These are phyloP conservation scores for Diaporthe caulivora DNA, from an alignment of 2,329 filamentous ascomycete species.

Conservation along the genomic window DNA sequence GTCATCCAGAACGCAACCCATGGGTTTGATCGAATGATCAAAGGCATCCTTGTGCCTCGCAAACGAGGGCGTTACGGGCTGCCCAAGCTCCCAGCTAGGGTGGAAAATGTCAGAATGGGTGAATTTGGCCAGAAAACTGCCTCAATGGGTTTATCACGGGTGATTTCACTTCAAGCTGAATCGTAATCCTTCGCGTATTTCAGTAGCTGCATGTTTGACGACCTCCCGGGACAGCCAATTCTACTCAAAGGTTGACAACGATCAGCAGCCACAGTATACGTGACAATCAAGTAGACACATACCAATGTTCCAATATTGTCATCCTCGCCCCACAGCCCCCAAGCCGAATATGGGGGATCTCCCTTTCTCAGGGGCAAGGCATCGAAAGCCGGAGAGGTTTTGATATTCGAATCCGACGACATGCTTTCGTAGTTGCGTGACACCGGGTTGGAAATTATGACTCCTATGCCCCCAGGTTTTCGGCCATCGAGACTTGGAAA, in stretches of 20 bases:
- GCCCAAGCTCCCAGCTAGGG: constrained; percentile 20
- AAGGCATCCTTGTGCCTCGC: constrained; percentile 14
- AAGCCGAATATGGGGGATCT: constrained; percentile 26
- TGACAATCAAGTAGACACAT: neutral
- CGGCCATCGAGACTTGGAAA: neutral
- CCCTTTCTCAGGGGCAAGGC: neutral
- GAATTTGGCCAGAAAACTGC: neutral
- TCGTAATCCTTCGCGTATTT: constrained; percentile 37
- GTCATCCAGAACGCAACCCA: neutral
- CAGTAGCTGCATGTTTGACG: constrained; percentile 33
- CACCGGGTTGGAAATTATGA: neutral
- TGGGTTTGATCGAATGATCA: neutral
- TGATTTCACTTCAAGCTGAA: constrained; percentile 37
- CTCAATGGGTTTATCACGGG: neutral
- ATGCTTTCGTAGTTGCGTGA: neutral
- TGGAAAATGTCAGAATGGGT: neutral
- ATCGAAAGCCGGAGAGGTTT: neutral
- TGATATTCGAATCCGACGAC: neutral
- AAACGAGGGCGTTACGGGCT: constrained; percentile 2
- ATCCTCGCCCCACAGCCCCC: constrained; percentile 27
- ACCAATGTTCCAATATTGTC: constrained; percentile 39
- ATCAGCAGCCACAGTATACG: neutral
- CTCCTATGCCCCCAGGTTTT: neutral
- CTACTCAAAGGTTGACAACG: neutral
- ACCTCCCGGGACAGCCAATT: constrained; percentile 43